Base-by-base conservation (phyloP, 345 rosid genomes). In the Pistacia integerrima region DNA sequence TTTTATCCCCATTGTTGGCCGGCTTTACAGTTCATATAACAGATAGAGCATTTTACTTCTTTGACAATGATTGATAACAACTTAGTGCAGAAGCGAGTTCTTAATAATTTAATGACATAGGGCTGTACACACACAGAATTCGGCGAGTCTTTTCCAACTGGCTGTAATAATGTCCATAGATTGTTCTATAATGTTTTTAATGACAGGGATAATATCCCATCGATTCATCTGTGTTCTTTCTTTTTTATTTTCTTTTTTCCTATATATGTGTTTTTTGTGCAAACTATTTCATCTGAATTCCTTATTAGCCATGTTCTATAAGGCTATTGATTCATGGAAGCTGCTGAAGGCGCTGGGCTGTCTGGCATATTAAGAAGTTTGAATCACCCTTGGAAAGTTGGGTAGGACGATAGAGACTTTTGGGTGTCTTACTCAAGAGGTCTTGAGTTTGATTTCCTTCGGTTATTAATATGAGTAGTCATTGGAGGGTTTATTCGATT, bases 31-130 rank as follows among this genome's bases (percentile, higher is more conserved):
- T 57, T 60, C 11, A 5, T 20, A 17, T 17, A 61, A 64, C 56
- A 65, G 25, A 46, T 12, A 36, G 36, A 28, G 48, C 46, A 30
- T 38, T 58, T 22, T 41, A 11, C 2, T 71, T 71, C 52, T 11
- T 72, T 18, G 76, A 33, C 18, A 6, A 48, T 73, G 48, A 61
- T 64, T 28, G 65, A 44, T 55, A 67, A 65, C 62, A 75, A 70
- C 56, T n/a, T 22, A 8, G 30, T 6, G 49, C 58, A 35, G 64
- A 60, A 55, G 54, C 17, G 33, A 60, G 70, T 57, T 51, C 59
- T 59, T 59, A n/a, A 65, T 48, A 55, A 67, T 52, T 56, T 54
- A 80, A 30, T 30, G 2, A 30, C 58, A 22, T 63, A 44, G 72
- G 44, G 51, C 69, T 80, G 22, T 78, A 71, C 49, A 11, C 44